Evolutionary conservation across 352 stramenopile species (phyloP), one percentile per base, ranked within the genome.

Genomic region (Pythium phragmitis): DNA sequence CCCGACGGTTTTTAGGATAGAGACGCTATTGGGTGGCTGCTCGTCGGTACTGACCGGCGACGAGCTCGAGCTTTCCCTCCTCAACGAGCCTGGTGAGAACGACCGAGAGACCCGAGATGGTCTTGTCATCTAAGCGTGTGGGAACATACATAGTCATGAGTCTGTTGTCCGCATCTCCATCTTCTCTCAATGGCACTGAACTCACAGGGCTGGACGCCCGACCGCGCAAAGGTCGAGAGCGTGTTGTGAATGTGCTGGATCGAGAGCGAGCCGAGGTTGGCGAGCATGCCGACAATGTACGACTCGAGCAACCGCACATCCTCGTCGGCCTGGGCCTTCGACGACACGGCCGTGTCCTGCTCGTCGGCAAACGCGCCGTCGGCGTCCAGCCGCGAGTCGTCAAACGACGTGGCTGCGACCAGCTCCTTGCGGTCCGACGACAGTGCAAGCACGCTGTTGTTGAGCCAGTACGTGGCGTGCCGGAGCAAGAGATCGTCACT

Each of bases 231-330:
- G 17, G 85, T 92, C 2, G 79, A 98, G 0, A 99, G 79, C 78
- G 97, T 98, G 51, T 97, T 96, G 77, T 98, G 94, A 60, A 99
- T 98, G 19, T 88, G 79, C 46, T 97, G 83, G 26, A 98, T 80
- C 9, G 87, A 83, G 9, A 99, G 73, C 41, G 93, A 88, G 11
- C 92, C 94, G 56, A 98, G 89, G 70, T 98, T 98, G 5, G 85
- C 92, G 7, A 99, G 80, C 93, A 98, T 98, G 13, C 96, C 93
- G 34, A 97, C 77, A 54, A 99, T 96, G 69, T 98, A 99, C 39
- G 80, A 96, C 70, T 98, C 88, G 57, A 97, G 87, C n/a, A 97
- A 65, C 43, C 87, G 87, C 62, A 98, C 83, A 63, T 98, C 91
- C 63, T 98, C 90, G 34, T 96, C 90, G 57, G 91, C 80, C 57